Percentiles rank a stretch among this genome's conserved stretches.
These are phyloP conservation scores for Vigna hirtella DNA, from an alignment of 306 rosid species.

Conservation along the genomic window DNA sequence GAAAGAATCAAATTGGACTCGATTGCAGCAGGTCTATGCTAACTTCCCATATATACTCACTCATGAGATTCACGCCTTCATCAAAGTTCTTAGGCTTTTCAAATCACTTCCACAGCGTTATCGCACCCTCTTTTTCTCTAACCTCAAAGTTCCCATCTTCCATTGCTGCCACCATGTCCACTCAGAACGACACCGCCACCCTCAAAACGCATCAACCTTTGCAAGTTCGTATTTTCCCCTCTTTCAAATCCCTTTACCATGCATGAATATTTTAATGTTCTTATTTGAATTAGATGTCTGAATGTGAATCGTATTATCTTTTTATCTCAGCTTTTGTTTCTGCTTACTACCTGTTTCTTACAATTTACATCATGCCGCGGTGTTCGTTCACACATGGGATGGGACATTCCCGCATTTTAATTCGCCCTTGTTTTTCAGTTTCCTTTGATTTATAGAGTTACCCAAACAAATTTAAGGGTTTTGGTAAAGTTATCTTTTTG, in stretches of 20 bases:
- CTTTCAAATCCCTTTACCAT: not conserved
- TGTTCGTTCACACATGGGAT: not conserved
- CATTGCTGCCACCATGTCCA: slow-evolving; percentile 66
- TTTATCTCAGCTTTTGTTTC: not conserved
- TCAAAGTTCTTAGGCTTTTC: slow-evolving; percentile 40
- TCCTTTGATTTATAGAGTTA: not conserved
- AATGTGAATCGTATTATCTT: not conserved
- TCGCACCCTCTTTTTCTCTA: not conserved
- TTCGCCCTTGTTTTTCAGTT: not conserved
- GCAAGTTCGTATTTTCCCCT: slow-evolving; percentile 59
- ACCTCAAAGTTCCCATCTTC: slow-evolving; percentile 44
- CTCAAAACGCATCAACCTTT: slow-evolving; percentile 52
- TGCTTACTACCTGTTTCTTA: not conserved
- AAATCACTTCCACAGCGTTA: slow-evolving; percentile 32
- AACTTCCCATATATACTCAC: slow-evolving; percentile 50
- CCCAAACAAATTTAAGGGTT: not conserved
- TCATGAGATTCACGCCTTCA: slow-evolving; percentile 45
- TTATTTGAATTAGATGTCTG: not conserved
- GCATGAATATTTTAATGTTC: not conserved
- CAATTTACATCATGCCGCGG: not conserved
- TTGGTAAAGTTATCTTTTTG: not conserved
- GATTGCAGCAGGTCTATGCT: slow-evolving; percentile 47
- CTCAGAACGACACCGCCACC: slow-evolving; percentile 45
- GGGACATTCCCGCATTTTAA: not conserved
- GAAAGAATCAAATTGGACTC: slow-evolving; percentile 31